Percentiles rank a stretch among this genome's conserved stretches.
Conservation (phyloP, 192 early-diverging fungal species). For the Rhizoclosmatium globosum region DNA sequence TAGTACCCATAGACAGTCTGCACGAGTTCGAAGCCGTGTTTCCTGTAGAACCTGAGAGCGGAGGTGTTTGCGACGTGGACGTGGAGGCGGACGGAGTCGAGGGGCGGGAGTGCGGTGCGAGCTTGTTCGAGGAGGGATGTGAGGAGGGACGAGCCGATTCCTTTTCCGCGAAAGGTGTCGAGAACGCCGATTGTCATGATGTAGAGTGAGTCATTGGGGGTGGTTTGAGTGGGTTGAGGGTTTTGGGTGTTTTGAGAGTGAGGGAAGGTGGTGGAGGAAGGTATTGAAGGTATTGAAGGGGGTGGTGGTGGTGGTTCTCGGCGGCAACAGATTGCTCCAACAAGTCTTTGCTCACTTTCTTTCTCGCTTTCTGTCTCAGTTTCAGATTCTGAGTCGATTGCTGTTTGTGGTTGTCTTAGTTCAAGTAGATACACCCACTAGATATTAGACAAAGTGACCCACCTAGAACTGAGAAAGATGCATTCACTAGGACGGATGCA, state of each 20-base stretch:
- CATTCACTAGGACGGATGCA: conserved; percentile 59
- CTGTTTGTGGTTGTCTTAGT: not conserved
- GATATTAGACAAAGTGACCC: conserved; percentile 59
- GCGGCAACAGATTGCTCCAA: conserved; percentile 89
- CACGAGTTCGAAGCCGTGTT: conserved; percentile 73
- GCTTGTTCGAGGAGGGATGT: conserved; percentile 63
- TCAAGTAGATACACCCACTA: conserved; percentile 14
- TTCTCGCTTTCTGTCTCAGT: not conserved
- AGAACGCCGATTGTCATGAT: conserved; percentile 96
- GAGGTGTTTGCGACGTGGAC: conserved; percentile 85
- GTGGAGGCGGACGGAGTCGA: conserved; percentile 77
- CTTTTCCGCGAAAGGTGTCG: conserved; percentile 80
- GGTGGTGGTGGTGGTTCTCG: conserved; percentile 52
- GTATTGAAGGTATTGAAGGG: no score
- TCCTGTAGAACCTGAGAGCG: conserved; percentile 84
- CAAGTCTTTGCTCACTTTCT: conserved; percentile 43
- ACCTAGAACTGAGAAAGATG: conserved; percentile 40
- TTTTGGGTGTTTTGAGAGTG: conserved; percentile 9
- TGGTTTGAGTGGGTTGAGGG: not conserved
- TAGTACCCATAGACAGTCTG: conserved; percentile 79
- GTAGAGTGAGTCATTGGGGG: conserved; percentile 61
- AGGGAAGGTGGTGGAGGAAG: no score
- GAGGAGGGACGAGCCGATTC: conserved; percentile 74
- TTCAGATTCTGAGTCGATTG: not conserved
- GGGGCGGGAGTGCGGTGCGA: conserved; percentile 54